A percentile compares a stretch with the other conserved stretches of the same genome.
These are phyloP conservation scores for Claviceps fusiformis DNA, from an alignment of 2,329 filamentous ascomycete species.

Conservation along the genomic window DNA sequence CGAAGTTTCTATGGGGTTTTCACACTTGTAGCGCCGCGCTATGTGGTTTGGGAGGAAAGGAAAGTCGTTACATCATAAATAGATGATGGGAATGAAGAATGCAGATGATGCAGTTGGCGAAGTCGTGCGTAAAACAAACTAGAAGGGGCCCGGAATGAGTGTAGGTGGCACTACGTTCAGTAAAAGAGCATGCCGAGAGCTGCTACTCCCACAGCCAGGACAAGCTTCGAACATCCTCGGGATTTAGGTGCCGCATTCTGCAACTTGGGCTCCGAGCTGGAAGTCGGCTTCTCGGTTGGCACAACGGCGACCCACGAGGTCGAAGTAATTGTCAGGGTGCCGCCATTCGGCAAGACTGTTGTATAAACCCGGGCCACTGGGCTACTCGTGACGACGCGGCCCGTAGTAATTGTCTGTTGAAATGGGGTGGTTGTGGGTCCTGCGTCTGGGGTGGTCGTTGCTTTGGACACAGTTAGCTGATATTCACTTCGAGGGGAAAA, in stretches of 20 bases:
- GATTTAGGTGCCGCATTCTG: conserved; percentile 22
- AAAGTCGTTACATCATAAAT: conserved; percentile 3
- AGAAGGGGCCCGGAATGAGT: neutral
- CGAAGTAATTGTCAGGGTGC: conserved; percentile 31
- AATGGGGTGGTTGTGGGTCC: conserved; percentile 10
- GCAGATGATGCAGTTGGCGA: conserved; percentile 1
- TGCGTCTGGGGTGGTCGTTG: neutral
- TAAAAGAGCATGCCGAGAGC: conserved; percentile 10
- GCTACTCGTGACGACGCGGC: conserved; percentile 21
- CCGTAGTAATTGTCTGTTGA: conserved; percentile 20
- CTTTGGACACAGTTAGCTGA: conserved; percentile 9
- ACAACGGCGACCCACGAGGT: conserved; percentile 35
- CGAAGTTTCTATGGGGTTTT: neutral
- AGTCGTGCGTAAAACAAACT: neutral
- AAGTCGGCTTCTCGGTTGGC: conserved; percentile 19
- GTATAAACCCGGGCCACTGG: conserved; percentile 27
- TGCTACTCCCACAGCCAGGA: conserved; percentile 15
- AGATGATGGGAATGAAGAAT: neutral
- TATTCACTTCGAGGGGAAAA: neutral
- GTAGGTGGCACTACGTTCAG: neutral
- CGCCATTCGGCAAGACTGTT: conserved; percentile 31
- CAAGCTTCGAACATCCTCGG: conserved; percentile 8
- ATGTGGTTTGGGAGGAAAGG: neutral
- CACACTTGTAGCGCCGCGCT: conserved; percentile 19
- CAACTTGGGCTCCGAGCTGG: conserved; percentile 18